Evolutionary conservation across 2,329 filamentous ascomycete species (phyloP), one percentile per base, ranked within the genome.

Genomic region (Xylaria sp.): DNA sequence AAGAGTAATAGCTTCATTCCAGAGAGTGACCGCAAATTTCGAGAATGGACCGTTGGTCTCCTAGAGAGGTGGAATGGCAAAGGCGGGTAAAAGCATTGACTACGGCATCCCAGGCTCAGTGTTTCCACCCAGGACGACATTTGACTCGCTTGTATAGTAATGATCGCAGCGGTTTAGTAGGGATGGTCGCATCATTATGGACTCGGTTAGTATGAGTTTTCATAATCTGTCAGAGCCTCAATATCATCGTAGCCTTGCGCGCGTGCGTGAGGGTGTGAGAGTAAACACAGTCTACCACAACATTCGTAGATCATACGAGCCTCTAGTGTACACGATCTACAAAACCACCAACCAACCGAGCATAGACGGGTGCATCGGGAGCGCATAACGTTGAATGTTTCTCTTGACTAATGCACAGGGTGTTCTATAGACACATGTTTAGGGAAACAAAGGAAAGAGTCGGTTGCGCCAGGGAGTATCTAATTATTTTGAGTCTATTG

Each of bases 11-110:
- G 70, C 2, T 75, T 89, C 18, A 76, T 93, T 9, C 91, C 91
- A 1, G 76, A 72, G 0, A 81, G 81, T 9, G 88, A 90, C 68
- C 83, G 88, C 65, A 80, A 74, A 33, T 91, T 92, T 72, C 84
- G 87, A 75, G 86, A 85, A n/a, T 94, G 91, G 91, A 84, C 85
- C 31, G 89, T 93, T 5, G 90, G 89, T 1, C 77, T 93, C 20
- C 75, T 93, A 68, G 84, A 86, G 71, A 82, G 86, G 68, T 90
- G 86, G 79, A 79, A 82, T 49, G 49, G 67, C 2, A 56, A 58
- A 20, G 41, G 49, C 18, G 51, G 46, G 52, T 69, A 46, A 64
- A 55, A 10, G 18, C 1, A 4, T 28, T 46, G 36, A 12, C 18
- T 18, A 33, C 25, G 25, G 10, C 7, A 52, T 18, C 20, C 8